These are phyloP conservation scores for Trichophyton verrucosum DNA, from an alignment of 2,329 filamentous ascomycete genomes.

Conservation along the genomic window DNA sequence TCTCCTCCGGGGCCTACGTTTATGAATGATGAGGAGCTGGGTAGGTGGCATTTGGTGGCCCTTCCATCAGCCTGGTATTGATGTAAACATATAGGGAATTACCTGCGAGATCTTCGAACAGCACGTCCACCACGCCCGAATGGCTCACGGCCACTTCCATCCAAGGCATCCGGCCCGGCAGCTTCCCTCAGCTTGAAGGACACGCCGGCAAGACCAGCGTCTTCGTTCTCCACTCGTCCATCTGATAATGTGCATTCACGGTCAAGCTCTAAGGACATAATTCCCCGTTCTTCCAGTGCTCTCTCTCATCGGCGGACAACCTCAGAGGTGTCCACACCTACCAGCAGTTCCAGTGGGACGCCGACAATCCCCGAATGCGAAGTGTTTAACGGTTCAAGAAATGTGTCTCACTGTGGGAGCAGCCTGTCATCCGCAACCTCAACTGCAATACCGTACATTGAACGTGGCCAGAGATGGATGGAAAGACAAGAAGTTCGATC, in stretches of 20 bases:
- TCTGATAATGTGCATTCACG: constrained; percentile 15
- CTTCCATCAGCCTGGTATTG: not conserved
- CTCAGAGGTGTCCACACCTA: constrained; percentile 19
- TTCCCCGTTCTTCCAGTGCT: constrained; percentile 29
- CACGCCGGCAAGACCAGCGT: constrained; percentile 31
- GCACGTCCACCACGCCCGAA: constrained; percentile 46
- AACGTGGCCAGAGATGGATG: constrained; percentile 42
- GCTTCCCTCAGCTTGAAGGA: constrained; percentile 19
- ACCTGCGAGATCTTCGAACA: constrained; percentile 47
- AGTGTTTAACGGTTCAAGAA: constrained; percentile 19
- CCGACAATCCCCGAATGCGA: constrained; percentile 5
- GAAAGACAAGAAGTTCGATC: constrained; percentile 48
- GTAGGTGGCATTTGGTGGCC: constrained; percentile 22
- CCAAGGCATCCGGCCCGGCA: constrained; percentile 28
- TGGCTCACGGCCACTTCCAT: constrained; percentile 48
- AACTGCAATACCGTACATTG: constrained; percentile 37
- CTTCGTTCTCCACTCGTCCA: constrained; percentile 28
- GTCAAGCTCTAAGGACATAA: constrained; percentile 15
- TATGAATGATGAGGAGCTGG: constrained; percentile 37
- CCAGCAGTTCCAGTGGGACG: constrained; percentile 3
- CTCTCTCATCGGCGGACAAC: constrained; percentile 28
- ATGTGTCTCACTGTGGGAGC: constrained; percentile 23
- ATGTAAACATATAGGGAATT: constrained; percentile 36
- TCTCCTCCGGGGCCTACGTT: constrained; percentile 36
- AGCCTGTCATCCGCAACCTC: constrained; percentile 11